Evolutionary conservation across 2,329 filamentous ascomycete species (phyloP).

Genomic region (Diaporthe citrichinensis): DNA sequence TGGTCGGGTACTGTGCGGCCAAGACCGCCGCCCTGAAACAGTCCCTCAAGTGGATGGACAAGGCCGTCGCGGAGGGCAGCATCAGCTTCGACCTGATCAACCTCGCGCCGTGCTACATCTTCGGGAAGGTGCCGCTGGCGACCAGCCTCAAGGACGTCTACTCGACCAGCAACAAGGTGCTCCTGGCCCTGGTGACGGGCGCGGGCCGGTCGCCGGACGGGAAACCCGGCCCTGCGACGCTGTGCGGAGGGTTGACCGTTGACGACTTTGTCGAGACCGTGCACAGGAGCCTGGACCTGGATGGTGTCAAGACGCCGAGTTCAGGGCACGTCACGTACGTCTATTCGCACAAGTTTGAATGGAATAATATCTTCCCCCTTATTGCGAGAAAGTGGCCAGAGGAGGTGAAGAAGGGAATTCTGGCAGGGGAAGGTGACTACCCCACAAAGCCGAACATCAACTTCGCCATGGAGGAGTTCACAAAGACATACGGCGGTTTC

Average conservation of each 20-base stretch:
- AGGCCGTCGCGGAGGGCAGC: constrained; percentile 35
- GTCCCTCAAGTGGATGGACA: constrained; percentile 39
- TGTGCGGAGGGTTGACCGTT: constrained; percentile 6
- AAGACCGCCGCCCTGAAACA: constrained; percentile 40
- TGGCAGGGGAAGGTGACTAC: constrained; percentile 39
- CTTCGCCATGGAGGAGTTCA: constrained; percentile 16
- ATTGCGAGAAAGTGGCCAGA: constrained; percentile 39
- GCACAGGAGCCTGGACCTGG: constrained; percentile 37
- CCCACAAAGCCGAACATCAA: constrained; percentile 35
- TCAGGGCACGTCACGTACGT: constrained; percentile 35
- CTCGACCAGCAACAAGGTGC: constrained; percentile 36
- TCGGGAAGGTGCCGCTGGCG: constrained; percentile 39
- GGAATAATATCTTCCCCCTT: constrained; percentile 37
- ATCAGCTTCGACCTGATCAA: constrained; percentile 41
- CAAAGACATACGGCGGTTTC: constrained; percentile 32
- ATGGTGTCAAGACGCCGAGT: constrained; percentile 33
- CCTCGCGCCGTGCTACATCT: constrained; percentile 38
- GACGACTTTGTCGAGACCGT: constrained; percentile 35
- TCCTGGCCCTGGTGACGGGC: constrained; percentile 31
- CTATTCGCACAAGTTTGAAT: constrained; percentile 21
- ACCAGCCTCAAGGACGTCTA: constrained; percentile 30
- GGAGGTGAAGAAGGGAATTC: constrained; percentile 39
- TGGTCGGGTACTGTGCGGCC: constrained; percentile 39
- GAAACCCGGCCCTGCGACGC: not conserved
- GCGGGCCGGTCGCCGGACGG: constrained; percentile 8